Conservation (phyloP, 2,329 filamentous ascomycete genomes). For the Alternaria sp. region DNA sequence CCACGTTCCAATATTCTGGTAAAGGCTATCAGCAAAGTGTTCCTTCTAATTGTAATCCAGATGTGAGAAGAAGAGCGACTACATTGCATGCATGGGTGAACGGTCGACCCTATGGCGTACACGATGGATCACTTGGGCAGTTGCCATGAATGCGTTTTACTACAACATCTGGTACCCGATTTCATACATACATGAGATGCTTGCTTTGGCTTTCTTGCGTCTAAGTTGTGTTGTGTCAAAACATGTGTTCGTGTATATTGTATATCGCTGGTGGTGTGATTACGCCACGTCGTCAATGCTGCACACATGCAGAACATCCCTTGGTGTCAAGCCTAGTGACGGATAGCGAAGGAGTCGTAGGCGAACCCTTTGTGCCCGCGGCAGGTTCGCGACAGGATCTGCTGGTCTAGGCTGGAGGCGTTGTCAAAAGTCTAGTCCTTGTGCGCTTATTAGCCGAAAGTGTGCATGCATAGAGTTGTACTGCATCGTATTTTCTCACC, state of each 20-base stretch:
- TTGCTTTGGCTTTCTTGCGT: neutral
- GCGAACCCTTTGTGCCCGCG: neutral
- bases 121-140: neutral
- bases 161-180: neutral
- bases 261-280: neutral
- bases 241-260: neutral
- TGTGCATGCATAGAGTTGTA: neutral
- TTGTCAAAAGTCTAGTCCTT: neutral
- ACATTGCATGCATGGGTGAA: neutral
- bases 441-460: neutral
- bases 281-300: conserved; percentile 4
- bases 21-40: neutral
- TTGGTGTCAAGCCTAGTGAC: conserved; percentile 2
- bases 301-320: neutral
- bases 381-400: conserved; percentile 1
- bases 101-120: neutral
- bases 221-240: neutral
- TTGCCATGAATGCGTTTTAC: neutral
- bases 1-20: conserved; percentile 6
- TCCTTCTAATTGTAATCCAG: neutral
- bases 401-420: conserved; percentile 14
- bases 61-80: neutral
- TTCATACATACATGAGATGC: neutral
- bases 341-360: conserved; percentile 12
- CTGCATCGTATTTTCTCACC: neutral